Percentiles rank a stretch among this genome's conserved stretches.
phyloP scores from a whole-genome alignment of 306 rosid species.

The Cucumis melo region DNA sequence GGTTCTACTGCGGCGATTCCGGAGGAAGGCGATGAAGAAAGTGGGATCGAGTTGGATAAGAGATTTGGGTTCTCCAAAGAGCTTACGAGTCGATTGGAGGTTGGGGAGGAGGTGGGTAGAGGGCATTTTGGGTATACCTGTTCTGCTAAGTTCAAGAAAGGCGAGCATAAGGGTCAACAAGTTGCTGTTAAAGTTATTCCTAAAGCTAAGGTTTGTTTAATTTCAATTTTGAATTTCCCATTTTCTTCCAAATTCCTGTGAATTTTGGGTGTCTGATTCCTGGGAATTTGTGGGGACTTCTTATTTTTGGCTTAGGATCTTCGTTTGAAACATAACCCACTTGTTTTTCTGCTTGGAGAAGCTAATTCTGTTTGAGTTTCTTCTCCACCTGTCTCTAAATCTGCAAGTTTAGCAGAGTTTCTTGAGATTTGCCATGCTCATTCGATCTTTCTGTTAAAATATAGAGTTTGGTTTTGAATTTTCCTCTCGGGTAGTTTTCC shows the following conservation, averaged over 20 bases:
- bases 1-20: conserved; percentile 42
- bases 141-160: conserved; percentile 88
- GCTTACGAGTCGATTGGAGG: conserved; percentile 58
- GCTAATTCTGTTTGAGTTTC: not conserved
- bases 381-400: not conserved
- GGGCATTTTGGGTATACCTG: conserved; percentile 99
- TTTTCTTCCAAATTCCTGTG: not conserved
- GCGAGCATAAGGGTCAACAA: conserved; percentile 75
- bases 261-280: not conserved
- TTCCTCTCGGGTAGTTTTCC: not conserved
- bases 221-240: conserved; percentile 3
- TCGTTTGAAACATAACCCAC: not conserved
- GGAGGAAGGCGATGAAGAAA: conserved; percentile 61
- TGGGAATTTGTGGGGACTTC: not conserved
- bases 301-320: not conserved
- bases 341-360: not conserved
- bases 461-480: conserved; percentile 1
- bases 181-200: conserved; percentile 95
- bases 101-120: conserved; percentile 88
- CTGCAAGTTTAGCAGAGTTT: not conserved
- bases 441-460: not conserved
- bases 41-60: conserved; percentile 67
- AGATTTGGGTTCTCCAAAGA: conserved; percentile 95
- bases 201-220: conserved; percentile 64
- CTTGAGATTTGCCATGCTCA: not conserved